Evolutionary conservation across 345 rosid genomes (phyloP), one percentile per base, ranked within the genome.

Genomic region (Sisymbrium altissimum): DNA sequence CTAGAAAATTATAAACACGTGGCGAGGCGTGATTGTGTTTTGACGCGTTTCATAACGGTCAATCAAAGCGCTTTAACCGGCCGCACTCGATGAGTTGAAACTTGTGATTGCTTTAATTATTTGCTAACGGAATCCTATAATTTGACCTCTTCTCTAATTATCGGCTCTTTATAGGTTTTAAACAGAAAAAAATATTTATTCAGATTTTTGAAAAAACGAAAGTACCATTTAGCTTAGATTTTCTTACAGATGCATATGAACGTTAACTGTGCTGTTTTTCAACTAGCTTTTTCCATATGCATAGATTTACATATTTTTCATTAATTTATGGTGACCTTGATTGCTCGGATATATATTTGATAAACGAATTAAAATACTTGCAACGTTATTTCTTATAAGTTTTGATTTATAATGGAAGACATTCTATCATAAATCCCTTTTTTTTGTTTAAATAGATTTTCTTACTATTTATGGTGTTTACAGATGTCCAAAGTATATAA

Each of bases 41-140:
- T 18, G 71, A 70, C 76, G 80, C 80, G 76, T 70, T 70, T 76
- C 66, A 11, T 71, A 77, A 77, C 76, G 72, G 80, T 77, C 68
- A 57, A 66, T 76, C 52, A 69, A 68, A 62, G 18, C 32, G 13
- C 70, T 76, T 70, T 56, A 77, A 64, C 75, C 80, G 76, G 70
- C 75, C 80, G 66, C 80, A 76, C 75, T 70, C 5, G 5, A 61
- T 75, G 49, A 53, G 41, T 61, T 75, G 54, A 74, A 48, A 66
- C 50, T 46, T 74, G 53, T 48, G 8, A 29, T 74, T 32, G 55
- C 62, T 67, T 74, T 58, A 5, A 46, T 46, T 38, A 33, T 57
- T 27, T 56, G 61, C 15, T 36, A 66, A 55, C 71, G 69, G 54
- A 58, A 48, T 53, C 74, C 41, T 68, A 12, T 53, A 41, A 58